These are phyloP conservation scores for Atkinsonella hypoxylon DNA, from an alignment of 2,329 filamentous ascomycete species.

Conservation along the genomic window DNA sequence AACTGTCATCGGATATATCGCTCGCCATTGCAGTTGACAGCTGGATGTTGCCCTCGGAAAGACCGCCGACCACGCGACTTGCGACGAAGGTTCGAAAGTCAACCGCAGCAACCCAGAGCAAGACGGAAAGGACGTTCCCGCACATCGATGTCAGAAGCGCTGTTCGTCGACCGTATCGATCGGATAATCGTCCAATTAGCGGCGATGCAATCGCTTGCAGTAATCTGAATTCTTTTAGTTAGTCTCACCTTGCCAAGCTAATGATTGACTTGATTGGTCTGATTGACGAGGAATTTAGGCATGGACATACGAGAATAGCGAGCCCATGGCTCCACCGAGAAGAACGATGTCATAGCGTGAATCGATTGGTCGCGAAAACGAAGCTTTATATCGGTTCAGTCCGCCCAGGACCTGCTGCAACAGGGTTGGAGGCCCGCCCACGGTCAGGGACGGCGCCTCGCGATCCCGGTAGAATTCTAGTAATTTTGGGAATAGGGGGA, in stretches of 20 bases:
- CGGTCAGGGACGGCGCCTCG: constrained; percentile 45
- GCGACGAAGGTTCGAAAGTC: constrained; percentile 94
- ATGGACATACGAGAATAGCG: constrained; percentile 58
- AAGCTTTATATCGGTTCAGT: constrained; percentile 88
- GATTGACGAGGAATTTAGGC: not conserved
- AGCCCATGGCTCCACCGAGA: constrained; percentile 84
- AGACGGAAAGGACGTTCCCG: constrained; percentile 85
- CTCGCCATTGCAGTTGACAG: constrained; percentile 92
- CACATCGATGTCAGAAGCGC: constrained; percentile 85
- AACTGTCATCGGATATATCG: constrained; percentile 79
- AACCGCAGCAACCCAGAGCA: constrained; percentile 84
- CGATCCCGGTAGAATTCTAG: constrained; percentile 90
- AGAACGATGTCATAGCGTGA: constrained; percentile 95
- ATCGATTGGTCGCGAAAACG: constrained; percentile 85
- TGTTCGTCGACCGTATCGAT: constrained; percentile 74
- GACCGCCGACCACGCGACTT: constrained; percentile 80
- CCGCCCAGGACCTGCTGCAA: constrained; percentile 70
- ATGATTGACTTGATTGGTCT: too few species aligned
- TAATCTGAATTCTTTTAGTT: constrained; percentile 37
- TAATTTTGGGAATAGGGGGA: constrained; percentile 88
- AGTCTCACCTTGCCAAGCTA: not conserved
- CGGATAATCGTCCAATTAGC: constrained; percentile 78
- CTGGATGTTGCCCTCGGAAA: constrained; percentile 96
- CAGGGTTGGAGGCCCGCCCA: constrained; percentile 45
- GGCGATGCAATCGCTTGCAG: constrained; percentile 89